phyloP scores from a whole-genome alignment of 345 rosid genomes.

The Nasturtium officinale region DNA sequence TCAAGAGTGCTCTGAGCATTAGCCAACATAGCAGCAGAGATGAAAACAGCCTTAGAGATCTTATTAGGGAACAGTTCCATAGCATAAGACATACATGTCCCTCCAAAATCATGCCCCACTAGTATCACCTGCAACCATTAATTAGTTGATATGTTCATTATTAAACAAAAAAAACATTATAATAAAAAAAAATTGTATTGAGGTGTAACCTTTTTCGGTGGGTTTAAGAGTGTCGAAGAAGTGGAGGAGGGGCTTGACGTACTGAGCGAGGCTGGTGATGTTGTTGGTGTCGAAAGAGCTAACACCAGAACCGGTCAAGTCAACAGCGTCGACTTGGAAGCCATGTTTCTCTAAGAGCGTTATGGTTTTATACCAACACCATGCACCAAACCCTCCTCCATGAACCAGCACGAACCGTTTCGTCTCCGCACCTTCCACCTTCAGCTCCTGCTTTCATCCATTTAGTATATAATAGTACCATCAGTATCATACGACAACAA shows the following conservation, averaged over 20 bases:
- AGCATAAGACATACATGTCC: slow-evolving; percentile 80
- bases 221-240: slow-evolving; percentile 74
- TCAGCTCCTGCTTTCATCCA: slow-evolving; percentile 39
- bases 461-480: not conserved
- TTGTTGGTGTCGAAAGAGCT: slow-evolving; percentile 55
- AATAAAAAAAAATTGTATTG: not conserved
- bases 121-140: slow-evolving; percentile 65
- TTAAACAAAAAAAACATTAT: not conserved
- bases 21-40: slow-evolving; percentile 87
- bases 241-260: slow-evolving; percentile 78
- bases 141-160: not conserved
- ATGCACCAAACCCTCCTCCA: slow-evolving; percentile 90
- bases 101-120: slow-evolving; percentile 99
- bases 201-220: slow-evolving; percentile 72
- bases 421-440: slow-evolving; percentile 54
- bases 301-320: slow-evolving; percentile 66
- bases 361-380: slow-evolving; percentile 88
- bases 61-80: slow-evolving; percentile 85
- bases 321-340: slow-evolving; percentile 62
- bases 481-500: not conserved
- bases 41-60: slow-evolving; percentile 75
- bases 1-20: slow-evolving; percentile 80
- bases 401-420: slow-evolving; percentile 70
- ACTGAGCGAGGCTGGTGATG: slow-evolving; percentile 80
- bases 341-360: slow-evolving; percentile 62